Base-by-base conservation (phyloP, 306 rosid species). In the Inga oerstediana region DNA sequence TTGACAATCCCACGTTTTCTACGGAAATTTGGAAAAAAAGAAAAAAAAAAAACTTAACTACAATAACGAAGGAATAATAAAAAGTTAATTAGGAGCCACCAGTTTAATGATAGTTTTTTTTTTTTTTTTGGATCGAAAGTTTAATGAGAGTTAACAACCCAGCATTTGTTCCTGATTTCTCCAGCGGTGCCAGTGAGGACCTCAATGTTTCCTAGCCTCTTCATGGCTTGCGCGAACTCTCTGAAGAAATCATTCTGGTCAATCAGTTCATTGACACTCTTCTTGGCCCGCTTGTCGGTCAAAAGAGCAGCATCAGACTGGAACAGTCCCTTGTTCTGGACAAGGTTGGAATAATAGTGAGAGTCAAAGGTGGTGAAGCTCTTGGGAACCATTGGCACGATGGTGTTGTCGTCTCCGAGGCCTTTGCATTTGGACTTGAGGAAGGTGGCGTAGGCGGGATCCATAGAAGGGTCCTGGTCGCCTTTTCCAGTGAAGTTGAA, bases 101-200 rank as follows among this genome's bases (percentile, higher is more conserved):
- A 51, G n/a, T n/a, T n/a, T n/a, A n/a, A n/a, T n/a, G n/a, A n/a
- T n/a, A n/a, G n/a, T n/a, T n/a, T n/a, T n/a, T n/a, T n/a, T n/a
- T n/a, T n/a, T n/a, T n/a, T n/a, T n/a, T n/a, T n/a, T n/a, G n/a
- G n/a, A n/a, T n/a, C n/a, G n/a, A n/a, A n/a, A n/a, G n/a, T n/a
- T n/a, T 27, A 27, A 27, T 27, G 1, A 27, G 62, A 54, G 62
- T 54, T 54, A 20, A 54, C 27, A 64, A 59, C 68, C 37, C 91
- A 79, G 49, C 98, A 94, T n/a, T 80, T 87, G 24, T n/a, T 83
- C 76, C 98, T 90, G 9, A 92, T 89, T 79, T 94, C 94, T 6
- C 92, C 98, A 15, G 45, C 43, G 0, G 58, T 20, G 8, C 84
- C 87, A 0, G 94, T 81, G 20, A 86, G 89, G 11, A 90, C 85